A percentile compares a stretch with the other conserved stretches of the same genome.
phyloP scores from a whole-genome alignment of 108 stramenopile species.

The Fragilariopsis cylindrus region DNA sequence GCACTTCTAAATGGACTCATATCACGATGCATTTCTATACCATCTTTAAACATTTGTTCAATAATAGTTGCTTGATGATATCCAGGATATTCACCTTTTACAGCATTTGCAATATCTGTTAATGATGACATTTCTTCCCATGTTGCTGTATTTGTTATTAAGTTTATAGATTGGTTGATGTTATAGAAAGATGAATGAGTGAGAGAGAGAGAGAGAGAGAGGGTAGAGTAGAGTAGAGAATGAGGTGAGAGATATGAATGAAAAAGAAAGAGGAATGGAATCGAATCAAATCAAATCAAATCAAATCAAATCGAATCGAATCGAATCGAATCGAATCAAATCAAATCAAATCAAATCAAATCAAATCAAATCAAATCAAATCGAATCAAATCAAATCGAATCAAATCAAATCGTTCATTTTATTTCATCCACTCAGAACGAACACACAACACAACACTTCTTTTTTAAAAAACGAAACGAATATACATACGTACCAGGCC shows the following conservation, averaged over 20 bases:
- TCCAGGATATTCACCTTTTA: slow-evolving; percentile 40
- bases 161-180: too few relatives aligned
- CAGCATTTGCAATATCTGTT: slow-evolving; percentile 29
- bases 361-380: not conserved
- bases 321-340: not conserved
- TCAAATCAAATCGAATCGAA: too few relatives aligned
- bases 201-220: too few relatives aligned
- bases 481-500: slow-evolving; percentile 17
- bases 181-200: too few relatives aligned
- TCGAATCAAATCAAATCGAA: not conserved
- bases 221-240: too few relatives aligned
- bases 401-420: not conserved
- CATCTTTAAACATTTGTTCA: not conserved
- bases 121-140: slow-evolving; percentile 20
- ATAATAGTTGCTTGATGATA: slow-evolving; percentile 11
- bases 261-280: too few relatives aligned
- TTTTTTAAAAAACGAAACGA: too few relatives aligned
- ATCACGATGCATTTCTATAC: slow-evolving; percentile 10
- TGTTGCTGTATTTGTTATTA: not conserved
- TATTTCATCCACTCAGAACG: not conserved
- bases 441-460: not conserved
- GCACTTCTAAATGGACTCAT: slow-evolving; percentile 17
- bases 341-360: not conserved
- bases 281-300: too few relatives aligned
- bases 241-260: too few relatives aligned